Conservation (phyloP, 108 stramenopile genomes). For the Nitzschia putrida region DNA sequence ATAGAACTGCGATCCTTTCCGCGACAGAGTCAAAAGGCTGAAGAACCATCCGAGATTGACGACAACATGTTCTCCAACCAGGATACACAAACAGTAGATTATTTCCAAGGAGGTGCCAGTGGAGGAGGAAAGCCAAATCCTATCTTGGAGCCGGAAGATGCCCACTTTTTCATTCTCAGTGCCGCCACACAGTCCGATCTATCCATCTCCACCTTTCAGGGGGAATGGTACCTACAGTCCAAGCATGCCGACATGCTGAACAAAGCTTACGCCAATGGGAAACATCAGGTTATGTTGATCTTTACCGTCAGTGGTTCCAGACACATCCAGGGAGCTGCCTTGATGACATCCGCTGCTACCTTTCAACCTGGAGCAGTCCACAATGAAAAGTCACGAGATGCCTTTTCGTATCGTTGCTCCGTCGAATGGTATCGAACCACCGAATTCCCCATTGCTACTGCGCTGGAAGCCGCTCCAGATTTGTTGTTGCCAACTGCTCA, state of each 20-base stretch:
- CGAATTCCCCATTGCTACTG: slow-evolving; percentile 76
- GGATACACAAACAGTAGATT: slow-evolving; percentile 68
- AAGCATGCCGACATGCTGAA: slow-evolving; percentile 77
- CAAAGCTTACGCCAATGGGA: slow-evolving; percentile 44
- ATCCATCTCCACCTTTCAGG: slow-evolving; percentile 62
- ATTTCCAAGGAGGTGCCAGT: slow-evolving; percentile 75
- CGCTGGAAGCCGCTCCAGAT: slow-evolving; percentile 79
- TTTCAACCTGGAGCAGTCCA: slow-evolving; percentile 38
- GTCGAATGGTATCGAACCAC: slow-evolving; percentile 88
- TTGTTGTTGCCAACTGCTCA: slow-evolving; percentile 66
- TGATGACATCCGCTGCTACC: slow-evolving; percentile 65
- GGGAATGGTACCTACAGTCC: slow-evolving; percentile 79
- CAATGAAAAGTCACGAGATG: slow-evolving; percentile 38
- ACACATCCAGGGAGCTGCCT: slow-evolving; percentile 84
- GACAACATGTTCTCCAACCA: slow-evolving; percentile 83
- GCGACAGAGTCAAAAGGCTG: slow-evolving; percentile 23
- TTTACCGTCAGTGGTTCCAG: slow-evolving; percentile 79
- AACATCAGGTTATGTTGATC: slow-evolving; percentile 79
- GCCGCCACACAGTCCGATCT: slow-evolving; percentile 76
- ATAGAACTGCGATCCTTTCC: slow-evolving; percentile 25
- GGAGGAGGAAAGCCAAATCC: slow-evolving; percentile 85
- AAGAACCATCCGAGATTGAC: slow-evolving; percentile 37
- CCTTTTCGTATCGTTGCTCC: slow-evolving; percentile 61
- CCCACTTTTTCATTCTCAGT: slow-evolving; percentile 74
- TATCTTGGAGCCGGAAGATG: slow-evolving; percentile 81